Conservation (phyloP, 129 eudicot genomes). For the Artemisia tridentata region DNA sequence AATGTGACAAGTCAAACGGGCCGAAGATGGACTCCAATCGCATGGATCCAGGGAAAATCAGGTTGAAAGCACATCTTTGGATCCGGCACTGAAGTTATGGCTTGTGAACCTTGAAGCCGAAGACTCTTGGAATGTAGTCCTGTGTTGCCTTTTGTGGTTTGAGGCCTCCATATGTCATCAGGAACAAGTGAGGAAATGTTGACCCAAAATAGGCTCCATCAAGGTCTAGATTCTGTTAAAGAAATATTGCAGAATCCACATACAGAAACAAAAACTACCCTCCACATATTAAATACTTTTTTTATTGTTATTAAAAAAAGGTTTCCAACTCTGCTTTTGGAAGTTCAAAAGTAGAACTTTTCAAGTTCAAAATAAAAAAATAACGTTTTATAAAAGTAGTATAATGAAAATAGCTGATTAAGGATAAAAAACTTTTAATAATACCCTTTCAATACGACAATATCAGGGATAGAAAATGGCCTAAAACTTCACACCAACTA, state of each 20-base stretch:
- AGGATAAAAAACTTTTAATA: background rate
- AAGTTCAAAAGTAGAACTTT: too few relatives aligned
- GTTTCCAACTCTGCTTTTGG: too few relatives aligned
- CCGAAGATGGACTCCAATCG: background rate
- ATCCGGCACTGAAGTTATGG: constrained; percentile 34
- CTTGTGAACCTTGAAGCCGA: constrained; percentile 70
- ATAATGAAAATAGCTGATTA: too few relatives aligned
- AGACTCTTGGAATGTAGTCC: constrained; percentile 50
- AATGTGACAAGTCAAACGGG: constrained; percentile 21
- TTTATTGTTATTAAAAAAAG: too few relatives aligned
- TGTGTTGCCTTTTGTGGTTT: constrained; percentile 57
- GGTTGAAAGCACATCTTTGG: constrained; percentile 24
- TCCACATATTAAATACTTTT: too few relatives aligned
- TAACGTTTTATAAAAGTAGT: too few relatives aligned
- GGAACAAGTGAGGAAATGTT: constrained; percentile 58
- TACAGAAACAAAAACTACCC: constrained; percentile 1
- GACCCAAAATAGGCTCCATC: constrained; percentile 71
- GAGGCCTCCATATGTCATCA: constrained; percentile 57
- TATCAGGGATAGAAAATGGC: background rate
- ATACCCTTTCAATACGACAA: background rate
- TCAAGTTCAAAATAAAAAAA: too few relatives aligned
- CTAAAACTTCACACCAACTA: background rate
- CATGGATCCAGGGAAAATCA: constrained; percentile 12
- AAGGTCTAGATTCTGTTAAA: constrained; percentile 42
- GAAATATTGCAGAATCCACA: constrained; percentile 19